Conservation (phyloP, 2,329 filamentous ascomycete species). For the Trichoderma semiorbis region DNA sequence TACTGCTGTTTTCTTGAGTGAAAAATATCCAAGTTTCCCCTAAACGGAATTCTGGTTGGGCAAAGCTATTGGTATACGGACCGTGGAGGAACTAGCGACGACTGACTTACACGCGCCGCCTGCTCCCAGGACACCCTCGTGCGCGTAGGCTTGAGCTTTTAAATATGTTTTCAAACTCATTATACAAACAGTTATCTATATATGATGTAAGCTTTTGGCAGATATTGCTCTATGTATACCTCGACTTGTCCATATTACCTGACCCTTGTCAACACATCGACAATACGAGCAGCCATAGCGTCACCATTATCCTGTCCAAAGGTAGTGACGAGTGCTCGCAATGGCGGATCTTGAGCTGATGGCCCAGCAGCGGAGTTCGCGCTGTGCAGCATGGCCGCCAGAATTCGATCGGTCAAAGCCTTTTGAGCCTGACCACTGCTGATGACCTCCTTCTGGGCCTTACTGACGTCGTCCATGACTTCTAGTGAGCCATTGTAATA, state of each 20-base stretch:
- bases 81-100: not conserved
- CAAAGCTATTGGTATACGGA: not conserved
- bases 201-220: fast-evolving
- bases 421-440: not conserved
- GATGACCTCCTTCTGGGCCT: not conserved
- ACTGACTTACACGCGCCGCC: not conserved
- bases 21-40: not conserved
- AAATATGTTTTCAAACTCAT: too few relatives aligned
- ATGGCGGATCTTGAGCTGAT: not conserved
- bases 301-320: slow-evolving; percentile 10
- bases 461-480: not conserved
- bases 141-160: not conserved
- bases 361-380: not conserved
- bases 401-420: not conserved
- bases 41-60: fast-evolving
- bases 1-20: not conserved
- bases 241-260: not conserved
- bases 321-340: not conserved
- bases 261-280: not conserved
- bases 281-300: not conserved
- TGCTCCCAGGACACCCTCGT: too few relatives aligned
- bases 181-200: too few relatives aligned
- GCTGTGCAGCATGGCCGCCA: not conserved
- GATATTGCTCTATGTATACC: not conserved
- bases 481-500: not conserved